A percentile compares a stretch with the other conserved stretches of the same genome.
phyloP scores from a whole-genome alignment of 75 land plant species.

The Selaginella moellendorffii region DNA sequence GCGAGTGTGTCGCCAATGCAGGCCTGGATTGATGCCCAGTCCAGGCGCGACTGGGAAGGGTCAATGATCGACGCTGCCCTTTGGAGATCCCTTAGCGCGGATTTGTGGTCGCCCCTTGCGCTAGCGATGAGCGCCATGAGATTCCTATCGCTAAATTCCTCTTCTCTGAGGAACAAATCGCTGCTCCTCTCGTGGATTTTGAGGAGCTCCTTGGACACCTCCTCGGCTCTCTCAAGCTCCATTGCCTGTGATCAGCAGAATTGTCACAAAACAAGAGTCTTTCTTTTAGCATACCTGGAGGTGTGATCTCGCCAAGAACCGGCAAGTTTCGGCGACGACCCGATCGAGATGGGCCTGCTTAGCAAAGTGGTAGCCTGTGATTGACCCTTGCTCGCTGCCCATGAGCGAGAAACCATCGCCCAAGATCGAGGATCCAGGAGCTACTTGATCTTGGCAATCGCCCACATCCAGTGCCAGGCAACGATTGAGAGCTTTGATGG shows the following conservation, averaged over 20 bases:
- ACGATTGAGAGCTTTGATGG: background rate
- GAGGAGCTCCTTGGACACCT: slow-evolving; percentile 45
- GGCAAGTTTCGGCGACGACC: slow-evolving; percentile 70
- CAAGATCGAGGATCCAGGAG: slow-evolving; percentile 56
- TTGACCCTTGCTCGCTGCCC: slow-evolving; percentile 43
- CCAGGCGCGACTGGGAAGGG: background rate
- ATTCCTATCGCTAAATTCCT: slow-evolving; percentile 70
- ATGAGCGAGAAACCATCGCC: slow-evolving; percentile 57
- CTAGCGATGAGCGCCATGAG: slow-evolving; percentile 73
- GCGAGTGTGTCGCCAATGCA: background rate
- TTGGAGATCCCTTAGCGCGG: slow-evolving; percentile 57
- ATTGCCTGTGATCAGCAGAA: slow-evolving; percentile 42
- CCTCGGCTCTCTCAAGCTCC: slow-evolving; percentile 68
- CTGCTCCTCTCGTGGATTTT: slow-evolving; percentile 46
- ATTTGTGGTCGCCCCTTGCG: slow-evolving; percentile 53
- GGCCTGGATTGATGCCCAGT: background rate
- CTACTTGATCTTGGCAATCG: slow-evolving; percentile 43
- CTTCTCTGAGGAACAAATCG: slow-evolving; percentile 28
- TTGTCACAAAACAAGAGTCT: background rate
- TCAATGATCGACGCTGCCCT: background rate
- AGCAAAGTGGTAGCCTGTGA: slow-evolving; percentile 44
- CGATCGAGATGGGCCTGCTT: slow-evolving; percentile 43
- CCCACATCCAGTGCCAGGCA: background rate
- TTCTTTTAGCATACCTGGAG: slow-evolving; percentile 31
- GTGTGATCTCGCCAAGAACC: slow-evolving; percentile 63